Evolutionary conservation across 768 basidiomycete genomes (phyloP).

Genomic region (Lactarius trivialis): DNA sequence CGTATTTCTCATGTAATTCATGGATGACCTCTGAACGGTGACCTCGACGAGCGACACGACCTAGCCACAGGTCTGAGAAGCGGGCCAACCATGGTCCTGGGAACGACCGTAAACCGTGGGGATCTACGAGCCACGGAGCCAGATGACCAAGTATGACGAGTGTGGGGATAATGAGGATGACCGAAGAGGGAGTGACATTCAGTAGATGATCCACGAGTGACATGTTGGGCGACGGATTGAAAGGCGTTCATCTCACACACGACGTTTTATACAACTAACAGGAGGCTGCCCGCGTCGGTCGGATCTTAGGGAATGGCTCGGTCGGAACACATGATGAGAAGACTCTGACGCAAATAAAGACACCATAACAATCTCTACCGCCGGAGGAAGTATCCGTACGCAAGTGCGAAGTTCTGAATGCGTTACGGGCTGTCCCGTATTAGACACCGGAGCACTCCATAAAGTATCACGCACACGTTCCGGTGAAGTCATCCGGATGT

Average conservation of each 20-base stretch:
- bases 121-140: slow-evolving; percentile 32
- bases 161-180: slow-evolving; percentile 12
- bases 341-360: too few relatives aligned
- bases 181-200: neutral
- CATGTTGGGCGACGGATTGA: slow-evolving; percentile 1
- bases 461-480: neutral
- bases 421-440: neutral
- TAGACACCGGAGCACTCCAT: neutral
- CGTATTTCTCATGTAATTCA: slow-evolving; percentile 37
- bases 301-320: neutral
- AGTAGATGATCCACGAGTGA: neutral
- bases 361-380: too few relatives aligned
- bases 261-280: neutral
- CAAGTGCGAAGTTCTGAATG: neutral
- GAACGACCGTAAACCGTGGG: slow-evolving; percentile 28
- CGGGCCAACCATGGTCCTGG: slow-evolving; percentile 38
- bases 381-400: too few relatives aligned
- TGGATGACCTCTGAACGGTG: slow-evolving; percentile 34
- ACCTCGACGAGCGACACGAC: slow-evolving; percentile 31
- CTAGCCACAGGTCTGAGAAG: slow-evolving; percentile 36
- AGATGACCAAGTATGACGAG: slow-evolving; percentile 28
- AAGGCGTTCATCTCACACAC: too few relatives aligned
- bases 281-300: neutral
- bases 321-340: neutral
- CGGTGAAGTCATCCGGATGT: neutral